Percentiles rank a stretch among this genome's conserved stretches.
Evolutionary conservation across 306 rosid species (phyloP).

Genomic region (Cucumis sativus): Cucumber_9930_V3 NC_026658.2:26248501-26249000

Average conservation of each 20-base stretch:
- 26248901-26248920: conserved; percentile 80
- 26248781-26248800: not conserved
- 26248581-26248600: conserved; percentile 8
- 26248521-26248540: not conserved
- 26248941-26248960: conserved; percentile 90
- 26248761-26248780: not conserved
- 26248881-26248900: conserved; percentile 99
- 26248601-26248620: conserved; percentile 41
- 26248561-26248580: not conserved
- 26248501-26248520: not conserved
- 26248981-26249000: conserved; percentile 79
- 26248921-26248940: conserved; percentile 88
- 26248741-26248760: conserved; percentile 48
- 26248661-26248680: conserved; percentile 94
- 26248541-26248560: conserved; percentile 7
- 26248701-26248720: conserved; percentile 82
- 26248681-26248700: conserved; percentile 32
- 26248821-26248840: conserved; percentile 65
- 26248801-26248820: not conserved
- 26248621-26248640: conserved; percentile 93
- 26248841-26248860: conserved; percentile 99
- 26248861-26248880: conserved; percentile 99
- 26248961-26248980: conserved; percentile 80
- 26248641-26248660: conserved; percentile 85
- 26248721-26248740: conserved; percentile 97